Evolutionary conservation across 306 rosid species (phyloP), one percentile per base, ranked within the genome.

Genomic region (Sphenostylis stenocarpa): DNA sequence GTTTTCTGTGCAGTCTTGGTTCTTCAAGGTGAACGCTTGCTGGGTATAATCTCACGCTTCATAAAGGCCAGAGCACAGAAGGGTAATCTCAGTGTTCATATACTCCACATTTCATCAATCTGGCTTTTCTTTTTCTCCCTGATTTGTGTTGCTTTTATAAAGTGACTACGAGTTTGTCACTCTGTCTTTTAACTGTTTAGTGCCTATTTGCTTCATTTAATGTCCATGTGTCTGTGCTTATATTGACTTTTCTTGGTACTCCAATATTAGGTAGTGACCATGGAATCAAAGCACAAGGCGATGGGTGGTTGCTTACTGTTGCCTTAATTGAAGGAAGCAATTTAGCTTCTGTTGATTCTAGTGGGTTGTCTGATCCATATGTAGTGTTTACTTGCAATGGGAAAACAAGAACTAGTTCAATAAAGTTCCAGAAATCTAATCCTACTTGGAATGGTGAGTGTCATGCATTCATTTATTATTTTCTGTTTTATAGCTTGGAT

Each of bases 271-370:
- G 97, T 61, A 88, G 99, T 85, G 98, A 96, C 84, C 97, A 96
- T 81, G 98, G 99, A 82, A 83, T 96, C 78, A 96, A 90, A 90
- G 96, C 99, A 56, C 98, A 88, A 83, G 99, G 99, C 81, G 94
- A 92, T 85, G 99, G 99, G 72, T 96, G 99, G 99, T 83, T 96
- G 83, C 87, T 96, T 44, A 96, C 99, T 70, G 93, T 96, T 85
- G 98, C 99, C 67, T 84, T 96, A 86, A 86, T 93, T 70, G 97
- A 96, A 86, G 99, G 99, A 84, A 77, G 84, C 74, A 85, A 89
- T 85, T 82, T 96, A 84, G 93, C 99, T 70, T 93, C 94, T 36
- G 98, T 87, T 71, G 93, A 91, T 83, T 82, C 97, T 76, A 83
- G 82, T 78, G 98, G 90, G 8, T 89, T 88, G 86, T 92, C 98